A percentile compares a stretch with the other conserved stretches of the same genome.
Evolutionary conservation across 1,284 basidiomycete species (phyloP).

Genomic region (Moesziomyces sp.): DNA sequence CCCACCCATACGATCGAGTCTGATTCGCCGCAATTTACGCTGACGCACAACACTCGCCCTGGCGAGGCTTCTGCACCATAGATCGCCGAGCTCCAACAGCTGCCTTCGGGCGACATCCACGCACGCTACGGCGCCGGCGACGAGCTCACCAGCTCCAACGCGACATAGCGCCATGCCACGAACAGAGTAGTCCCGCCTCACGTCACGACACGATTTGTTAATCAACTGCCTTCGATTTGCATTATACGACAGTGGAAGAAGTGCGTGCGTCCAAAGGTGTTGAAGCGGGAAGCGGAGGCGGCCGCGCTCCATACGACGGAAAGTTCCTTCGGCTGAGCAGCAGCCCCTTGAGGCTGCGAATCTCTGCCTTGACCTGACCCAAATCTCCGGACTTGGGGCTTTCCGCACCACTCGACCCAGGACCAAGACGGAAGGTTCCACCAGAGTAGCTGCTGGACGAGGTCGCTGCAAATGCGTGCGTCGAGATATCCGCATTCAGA

Average conservation of each 20-base stretch:
- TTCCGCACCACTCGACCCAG: constrained; percentile 16
- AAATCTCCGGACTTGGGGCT: constrained; percentile 41
- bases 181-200: no score
- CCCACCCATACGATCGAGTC: no score
- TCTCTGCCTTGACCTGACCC: constrained; percentile 65
- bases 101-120: constrained; percentile 28
- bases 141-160: not conserved
- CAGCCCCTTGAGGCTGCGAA: constrained; percentile 62
- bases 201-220: no score
- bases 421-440: constrained; percentile 18
- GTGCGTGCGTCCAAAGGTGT: constrained; percentile 6
- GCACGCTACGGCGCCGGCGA: constrained; percentile 28
- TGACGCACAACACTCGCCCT: not conserved
- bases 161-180: no score
- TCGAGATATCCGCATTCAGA: constrained; percentile 42
- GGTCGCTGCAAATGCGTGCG: constrained; percentile 33
- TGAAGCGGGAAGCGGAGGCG: constrained; percentile 30
- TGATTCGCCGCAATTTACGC: no score
- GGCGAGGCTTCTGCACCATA: not conserved
- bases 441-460: constrained; percentile 3
- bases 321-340: constrained; percentile 60
- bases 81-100: constrained; percentile 45
- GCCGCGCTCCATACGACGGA: constrained; percentile 41
- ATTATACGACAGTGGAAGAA: constrained; percentile 29
- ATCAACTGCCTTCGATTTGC: not conserved